Evolutionary conservation across 169 alveolate species (phyloP), one percentile per base, ranked within the genome.

Genomic region (Plasmodium coatneyi): DNA sequence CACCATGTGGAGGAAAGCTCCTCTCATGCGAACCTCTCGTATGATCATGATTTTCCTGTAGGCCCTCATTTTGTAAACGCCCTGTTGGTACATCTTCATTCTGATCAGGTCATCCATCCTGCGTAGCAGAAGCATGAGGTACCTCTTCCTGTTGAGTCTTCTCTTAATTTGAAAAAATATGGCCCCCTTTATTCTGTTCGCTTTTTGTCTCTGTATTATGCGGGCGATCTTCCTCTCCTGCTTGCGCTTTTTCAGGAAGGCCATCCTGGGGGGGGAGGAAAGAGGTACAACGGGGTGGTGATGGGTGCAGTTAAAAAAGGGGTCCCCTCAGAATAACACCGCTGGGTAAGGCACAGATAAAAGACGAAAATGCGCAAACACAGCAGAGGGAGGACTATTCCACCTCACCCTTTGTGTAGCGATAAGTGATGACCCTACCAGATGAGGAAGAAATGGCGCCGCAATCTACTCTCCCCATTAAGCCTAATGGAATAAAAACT

Each of bases 111-210:
- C 43, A n/a, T 84, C 66, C 43, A 84, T 76, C 34, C 84, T 36
- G 22, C 32, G 43, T 19, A 84, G 28, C 3, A 84, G 36, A 46
- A 72, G 43, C 16, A 54, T 30, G 5, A 74, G 30, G 34, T 74
- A 72, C 43, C 60, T 84, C 79, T 49, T 84, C 60, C 41, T 72
- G 19, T 84, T 84, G 54, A 76, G 7, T 3, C 66, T 84, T 16
- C 84, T 39, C 60, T 72, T 72, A 30, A 84, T 84, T 12, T 84
- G 60, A 28, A 72, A 84, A 36, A 84, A 84, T 19, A 84, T 49
- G 22, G 76, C 54, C 9, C 43, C 83, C 25, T 84, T 84, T 10
- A 72, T 54, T 52, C 79, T 72, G 60, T 84, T 74, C 60, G 52
- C 92, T 30, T 84, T 49, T 39, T 49, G 78, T 84, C 60, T 74